Conservation (phyloP, 208 protist genomes). For the Trypanosoma theileri region DNA sequence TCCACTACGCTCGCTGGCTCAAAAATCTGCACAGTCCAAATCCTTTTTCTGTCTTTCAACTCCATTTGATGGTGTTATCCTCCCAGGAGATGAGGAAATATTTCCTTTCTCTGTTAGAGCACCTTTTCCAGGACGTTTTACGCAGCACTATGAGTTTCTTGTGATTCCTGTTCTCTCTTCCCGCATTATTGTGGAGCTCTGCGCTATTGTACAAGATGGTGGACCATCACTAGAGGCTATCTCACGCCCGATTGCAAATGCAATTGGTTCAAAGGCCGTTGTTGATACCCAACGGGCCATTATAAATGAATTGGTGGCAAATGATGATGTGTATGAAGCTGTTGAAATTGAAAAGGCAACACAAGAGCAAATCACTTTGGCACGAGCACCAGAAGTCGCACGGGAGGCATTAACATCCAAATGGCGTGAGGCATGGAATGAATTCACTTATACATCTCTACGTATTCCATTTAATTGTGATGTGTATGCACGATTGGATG, state of each 20-base stretch:
- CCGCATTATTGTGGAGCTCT: slow-evolving; percentile 65
- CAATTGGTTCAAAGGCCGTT: slow-evolving; percentile 42
- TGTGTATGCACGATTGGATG: slow-evolving; percentile 59
- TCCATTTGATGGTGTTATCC: slow-evolving; percentile 70
- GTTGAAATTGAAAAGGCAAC: slow-evolving; percentile 41
- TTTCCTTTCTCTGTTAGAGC: slow-evolving; percentile 77
- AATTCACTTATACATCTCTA: slow-evolving; percentile 15
- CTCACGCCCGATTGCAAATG: slow-evolving; percentile 24
- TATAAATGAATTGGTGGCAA: slow-evolving; percentile 38
- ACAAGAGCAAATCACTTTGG: not conserved
- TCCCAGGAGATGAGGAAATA: slow-evolving; percentile 49
- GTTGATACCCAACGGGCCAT: slow-evolving; percentile 45
- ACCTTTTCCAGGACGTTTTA: slow-evolving; percentile 45
- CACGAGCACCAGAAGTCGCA: slow-evolving; percentile 2
- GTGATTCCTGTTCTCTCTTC: slow-evolving; percentile 61
- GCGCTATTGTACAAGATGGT: slow-evolving; percentile 38
- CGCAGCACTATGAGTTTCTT: slow-evolving; percentile 75
- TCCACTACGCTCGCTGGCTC: slow-evolving; percentile 44
- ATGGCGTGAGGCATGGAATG: slow-evolving; percentile 27
- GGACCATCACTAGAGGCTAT: slow-evolving; percentile 21
- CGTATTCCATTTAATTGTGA: slow-evolving; percentile 56
- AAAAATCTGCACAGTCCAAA: slow-evolving; percentile 29
- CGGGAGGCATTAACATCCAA: slow-evolving; percentile 12
- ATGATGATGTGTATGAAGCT: slow-evolving; percentile 36
- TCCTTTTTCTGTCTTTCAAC: slow-evolving; percentile 66